Conservation (phyloP, 1,284 basidiomycete genomes). For the Leucocoprinus gongylophorus region DNA sequence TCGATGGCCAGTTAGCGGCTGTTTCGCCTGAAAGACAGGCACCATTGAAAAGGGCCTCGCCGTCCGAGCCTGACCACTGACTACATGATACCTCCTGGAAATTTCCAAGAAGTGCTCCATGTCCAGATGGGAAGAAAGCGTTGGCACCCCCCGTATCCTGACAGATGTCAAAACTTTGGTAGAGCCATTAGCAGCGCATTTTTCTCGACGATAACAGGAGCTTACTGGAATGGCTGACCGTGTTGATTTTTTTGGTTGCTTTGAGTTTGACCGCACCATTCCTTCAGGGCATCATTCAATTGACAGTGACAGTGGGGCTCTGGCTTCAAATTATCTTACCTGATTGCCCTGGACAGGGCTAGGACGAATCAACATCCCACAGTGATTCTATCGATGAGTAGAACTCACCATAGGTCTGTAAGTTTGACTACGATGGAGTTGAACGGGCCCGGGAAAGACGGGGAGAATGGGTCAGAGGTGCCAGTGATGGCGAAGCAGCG, state of each 20-base stretch:
- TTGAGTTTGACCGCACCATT: conserved; percentile 48
- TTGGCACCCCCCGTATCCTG: conserved; percentile 46
- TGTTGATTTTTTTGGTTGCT: conserved; percentile 38
- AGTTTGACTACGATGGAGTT: conserved; percentile 51
- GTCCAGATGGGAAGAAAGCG: conserved; percentile 51
- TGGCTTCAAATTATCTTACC: conserved; percentile 18
- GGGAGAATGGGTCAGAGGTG: conserved; percentile 46
- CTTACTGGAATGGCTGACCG: conserved; percentile 44
- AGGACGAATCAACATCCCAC: conserved; percentile 17
- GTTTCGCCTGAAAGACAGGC: conserved; percentile 44
- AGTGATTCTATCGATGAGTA: not conserved
- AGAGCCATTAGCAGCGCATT: not conserved
- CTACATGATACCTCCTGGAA: conserved; percentile 50
- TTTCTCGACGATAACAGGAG: not conserved
- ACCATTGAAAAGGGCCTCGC: conserved; percentile 38
- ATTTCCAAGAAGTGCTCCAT: conserved; percentile 45
- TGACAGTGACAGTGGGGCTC: conserved; percentile 8
- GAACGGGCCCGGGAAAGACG: conserved; percentile 45
- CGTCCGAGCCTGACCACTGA: conserved; percentile 49
- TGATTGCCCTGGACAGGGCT: conserved; percentile 41
- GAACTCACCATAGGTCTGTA: conserved; percentile 39
- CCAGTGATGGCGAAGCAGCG: conserved; percentile 50
- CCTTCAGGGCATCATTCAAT: conserved; percentile 20
- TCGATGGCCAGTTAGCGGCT: conserved; percentile 43
- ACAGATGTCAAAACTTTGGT: conserved; percentile 50